phyloP scores from a whole-genome alignment of 129 eudicot species.

The Centella asiatica region DNA sequence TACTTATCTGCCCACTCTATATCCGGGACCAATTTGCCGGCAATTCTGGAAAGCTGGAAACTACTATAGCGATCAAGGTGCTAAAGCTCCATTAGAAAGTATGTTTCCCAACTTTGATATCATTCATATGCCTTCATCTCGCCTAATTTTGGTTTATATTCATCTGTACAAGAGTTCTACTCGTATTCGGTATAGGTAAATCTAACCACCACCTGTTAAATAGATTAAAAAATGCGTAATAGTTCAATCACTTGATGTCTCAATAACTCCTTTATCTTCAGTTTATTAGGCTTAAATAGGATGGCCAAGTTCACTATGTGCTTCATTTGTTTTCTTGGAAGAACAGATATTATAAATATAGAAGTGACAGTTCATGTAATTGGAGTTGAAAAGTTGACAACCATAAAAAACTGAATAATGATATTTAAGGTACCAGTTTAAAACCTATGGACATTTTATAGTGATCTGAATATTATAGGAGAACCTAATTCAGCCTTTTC shows the following conservation, averaged over 20 bases:
- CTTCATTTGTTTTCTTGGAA: not conserved
- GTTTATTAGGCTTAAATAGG: not conserved
- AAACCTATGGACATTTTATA: not conserved
- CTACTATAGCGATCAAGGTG: constrained; percentile 42
- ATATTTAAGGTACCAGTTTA: too few species aligned
- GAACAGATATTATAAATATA: not conserved
- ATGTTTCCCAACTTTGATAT: constrained; percentile 9
- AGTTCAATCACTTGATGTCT: not conserved
- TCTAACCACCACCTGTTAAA: not conserved
- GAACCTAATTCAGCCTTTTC: not conserved
- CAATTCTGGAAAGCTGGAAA: constrained; percentile 96
- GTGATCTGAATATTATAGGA: not conserved
- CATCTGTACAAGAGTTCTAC: not conserved
- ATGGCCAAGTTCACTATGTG: not conserved
- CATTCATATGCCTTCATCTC: not conserved
- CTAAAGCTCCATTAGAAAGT: constrained; percentile 50
- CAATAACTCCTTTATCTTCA: not conserved
- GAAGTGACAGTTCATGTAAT: not conserved
- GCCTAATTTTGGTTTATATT: not conserved
- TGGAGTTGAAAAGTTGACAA: not conserved
- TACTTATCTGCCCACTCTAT: constrained; percentile 50
- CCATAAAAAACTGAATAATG: too few species aligned
- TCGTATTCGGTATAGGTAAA: not conserved
- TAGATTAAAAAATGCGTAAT: not conserved
- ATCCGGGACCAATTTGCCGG: constrained; percentile 77